Conservation (phyloP, 495 filamentous ascomycete species). For the Hypoxylon crocopeplum region DNA sequence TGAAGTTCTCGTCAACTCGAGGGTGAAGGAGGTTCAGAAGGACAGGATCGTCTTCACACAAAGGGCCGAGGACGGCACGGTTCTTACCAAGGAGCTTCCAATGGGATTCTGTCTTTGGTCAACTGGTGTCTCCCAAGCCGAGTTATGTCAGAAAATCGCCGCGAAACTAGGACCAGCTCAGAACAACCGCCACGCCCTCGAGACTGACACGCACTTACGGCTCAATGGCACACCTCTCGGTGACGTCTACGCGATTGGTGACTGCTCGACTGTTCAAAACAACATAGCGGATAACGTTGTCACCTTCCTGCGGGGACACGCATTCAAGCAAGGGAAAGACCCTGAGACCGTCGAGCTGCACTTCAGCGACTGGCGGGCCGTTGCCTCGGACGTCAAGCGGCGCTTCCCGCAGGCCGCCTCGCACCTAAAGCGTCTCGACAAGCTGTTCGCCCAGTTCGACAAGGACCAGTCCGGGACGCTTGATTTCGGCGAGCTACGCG, state of each 20-base stretch:
- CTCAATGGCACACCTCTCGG: conserved; percentile 90
- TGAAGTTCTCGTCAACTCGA: conserved; percentile 86
- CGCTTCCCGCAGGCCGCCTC: conserved; percentile 92
- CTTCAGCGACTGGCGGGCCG: conserved; percentile 85
- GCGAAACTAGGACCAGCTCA: conserved; percentile 74
- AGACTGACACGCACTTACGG: conserved; percentile 94
- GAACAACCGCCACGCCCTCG: conserved; percentile 88
- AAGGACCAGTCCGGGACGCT: conserved; percentile 90
- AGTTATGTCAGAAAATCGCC: conserved; percentile 76
- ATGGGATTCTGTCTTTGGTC: conserved; percentile 99
- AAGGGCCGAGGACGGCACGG: conserved; percentile 71
- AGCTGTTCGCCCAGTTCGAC: conserved; percentile 90
- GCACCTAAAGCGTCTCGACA: conserved; percentile 88
- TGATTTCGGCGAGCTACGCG: conserved; percentile 88
- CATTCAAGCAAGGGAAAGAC: conserved; percentile 90
- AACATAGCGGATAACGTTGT: conserved; percentile 89
- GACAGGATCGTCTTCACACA: conserved; percentile 91
- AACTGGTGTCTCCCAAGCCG: conserved; percentile 89
- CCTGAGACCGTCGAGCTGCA: conserved; percentile 81
- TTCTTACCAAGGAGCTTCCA: conserved; percentile 87
- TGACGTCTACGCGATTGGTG: conserved; percentile 97
- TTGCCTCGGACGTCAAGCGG: conserved; percentile 81
- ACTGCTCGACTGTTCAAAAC: conserved; percentile 96
- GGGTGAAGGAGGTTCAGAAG: conserved; percentile 84
- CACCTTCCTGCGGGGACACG: conserved; percentile 84